Evolutionary conservation across 1,284 basidiomycete species (phyloP), one percentile per base, ranked within the genome.

Genomic region (Waitea zeae): DNA sequence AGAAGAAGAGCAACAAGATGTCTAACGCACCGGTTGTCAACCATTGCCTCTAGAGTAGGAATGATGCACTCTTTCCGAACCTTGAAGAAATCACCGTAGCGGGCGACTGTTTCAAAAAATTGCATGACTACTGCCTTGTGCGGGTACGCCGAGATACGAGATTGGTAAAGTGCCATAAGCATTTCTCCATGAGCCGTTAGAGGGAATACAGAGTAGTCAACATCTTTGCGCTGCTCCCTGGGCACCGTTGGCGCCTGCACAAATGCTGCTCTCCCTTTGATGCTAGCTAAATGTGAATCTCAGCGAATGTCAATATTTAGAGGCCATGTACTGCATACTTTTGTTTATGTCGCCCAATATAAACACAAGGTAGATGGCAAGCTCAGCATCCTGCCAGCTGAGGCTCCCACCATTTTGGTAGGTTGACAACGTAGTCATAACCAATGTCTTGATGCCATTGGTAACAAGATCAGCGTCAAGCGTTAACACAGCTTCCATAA

Each of bases 21-120:
- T 19, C 20, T 24, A 31, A 51, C 71, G 43, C 48, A 88, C 87
- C 83, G 67, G 43, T 56, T 46, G 48, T 86, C 89, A 18, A 98
- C 68, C 64, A 98, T 89, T 1, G 86, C 81, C 46, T 92, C 79
- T 32, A 99, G 60, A 3, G 87, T 74, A 17, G 84, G 80, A 48
- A 83, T 62, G 42, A 97, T 81, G 45, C 79, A 82, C 42, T 88
- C 75, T 49, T 81, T 79, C 41, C 87, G 77, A 22, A 89, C 74
- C 54, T 86, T 89, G 72, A 97, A 98, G 54, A 97, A 97, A 50
- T 97, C 90, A 27, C 78, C 72, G 52, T 99, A 99, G 37, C 96
- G 74, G 12, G 88, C 75, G 6, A 75, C 70, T 15, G 86, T 86
- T 57, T 98, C 95, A 45, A 97, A 97, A 57, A 83, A 95, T 49